A percentile compares a stretch with the other conserved stretches of the same genome.
Evolutionary conservation across 1,284 basidiomycete species (phyloP).

Genomic region (Mycena citricolor): DNA sequence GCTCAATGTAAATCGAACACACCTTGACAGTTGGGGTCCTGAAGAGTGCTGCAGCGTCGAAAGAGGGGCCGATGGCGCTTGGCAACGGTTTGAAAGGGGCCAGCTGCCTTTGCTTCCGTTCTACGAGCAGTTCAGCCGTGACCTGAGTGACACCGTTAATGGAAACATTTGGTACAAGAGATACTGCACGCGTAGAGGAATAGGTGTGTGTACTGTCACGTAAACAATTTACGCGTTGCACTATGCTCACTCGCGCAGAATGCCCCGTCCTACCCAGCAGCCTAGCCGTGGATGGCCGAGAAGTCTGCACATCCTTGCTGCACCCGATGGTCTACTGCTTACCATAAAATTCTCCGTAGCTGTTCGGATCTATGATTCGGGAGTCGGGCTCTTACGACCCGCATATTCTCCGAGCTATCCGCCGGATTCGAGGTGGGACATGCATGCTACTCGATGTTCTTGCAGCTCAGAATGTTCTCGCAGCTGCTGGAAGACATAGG

Average conservation of each 20-base stretch:
- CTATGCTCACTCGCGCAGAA: constrained; percentile 45
- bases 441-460: no score
- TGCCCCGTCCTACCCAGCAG: constrained; percentile 58
- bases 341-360: no score
- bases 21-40: no score
- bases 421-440: constrained; percentile 70
- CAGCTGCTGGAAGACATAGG: constrained; percentile 52
- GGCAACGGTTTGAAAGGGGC: constrained; percentile 79
- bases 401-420: constrained; percentile 65
- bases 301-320: constrained; percentile 45
- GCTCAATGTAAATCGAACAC: constrained; percentile 63
- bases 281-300: constrained; percentile 65
- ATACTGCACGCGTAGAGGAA: constrained; percentile 59
- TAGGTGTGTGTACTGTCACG: constrained; percentile 42
- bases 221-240: constrained; percentile 3
- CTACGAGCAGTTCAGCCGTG: constrained; percentile 65
- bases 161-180: constrained; percentile 65
- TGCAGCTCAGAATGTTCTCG: not conserved
- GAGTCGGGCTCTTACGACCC: constrained; percentile 54
- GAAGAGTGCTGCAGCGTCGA: constrained; percentile 56
- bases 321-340: no score
- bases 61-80: constrained; percentile 65
- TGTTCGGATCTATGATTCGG: constrained; percentile 81
- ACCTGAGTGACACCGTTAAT: constrained; percentile 64
- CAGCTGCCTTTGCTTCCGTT: constrained; percentile 66